A percentile compares a stretch with the other conserved stretches of the same genome.
Conservation (phyloP, 1,284 basidiomycete genomes). For the Tylopilus sp. region DNA sequence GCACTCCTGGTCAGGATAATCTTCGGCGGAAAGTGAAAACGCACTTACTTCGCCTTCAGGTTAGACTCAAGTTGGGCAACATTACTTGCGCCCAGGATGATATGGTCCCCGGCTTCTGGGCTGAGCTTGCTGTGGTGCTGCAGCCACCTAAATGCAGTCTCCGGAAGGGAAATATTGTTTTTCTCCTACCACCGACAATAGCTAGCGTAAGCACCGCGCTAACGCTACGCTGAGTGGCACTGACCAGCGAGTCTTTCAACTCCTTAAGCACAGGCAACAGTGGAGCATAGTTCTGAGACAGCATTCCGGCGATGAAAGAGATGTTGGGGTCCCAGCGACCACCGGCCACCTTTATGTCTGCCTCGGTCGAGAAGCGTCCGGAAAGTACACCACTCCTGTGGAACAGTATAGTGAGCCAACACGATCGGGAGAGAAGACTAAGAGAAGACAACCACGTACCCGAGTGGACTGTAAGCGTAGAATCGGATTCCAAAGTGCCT, state of each 20-base stretch:
- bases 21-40: background rate
- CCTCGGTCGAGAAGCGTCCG: constrained; percentile 10
- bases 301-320: background rate
- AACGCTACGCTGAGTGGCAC: background rate
- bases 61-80: constrained; percentile 25
- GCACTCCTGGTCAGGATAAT: background rate
- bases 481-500: constrained; percentile 45
- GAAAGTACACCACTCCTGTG: constrained; percentile 14
- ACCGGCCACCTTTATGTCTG: constrained; percentile 3
- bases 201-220: background rate
- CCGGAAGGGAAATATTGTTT: constrained; percentile 12
- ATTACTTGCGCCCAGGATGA: constrained; percentile 38
- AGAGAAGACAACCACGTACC: constrained; percentile 26
- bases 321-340: constrained; percentile 15
- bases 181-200: constrained; percentile 11
- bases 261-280: constrained; percentile 17
- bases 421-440: background rate
- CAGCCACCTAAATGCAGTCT: constrained; percentile 33
- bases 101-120: constrained; percentile 23
- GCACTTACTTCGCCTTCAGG: constrained; percentile 12
- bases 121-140: constrained; percentile 32
- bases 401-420: background rate
- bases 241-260: constrained; percentile 13
- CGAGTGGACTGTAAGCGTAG: constrained; percentile 49
- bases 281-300: constrained; percentile 6